Evolutionary conservation across 345 rosid species (phyloP).

Genomic region (Citrus cavaleriei): DNA sequence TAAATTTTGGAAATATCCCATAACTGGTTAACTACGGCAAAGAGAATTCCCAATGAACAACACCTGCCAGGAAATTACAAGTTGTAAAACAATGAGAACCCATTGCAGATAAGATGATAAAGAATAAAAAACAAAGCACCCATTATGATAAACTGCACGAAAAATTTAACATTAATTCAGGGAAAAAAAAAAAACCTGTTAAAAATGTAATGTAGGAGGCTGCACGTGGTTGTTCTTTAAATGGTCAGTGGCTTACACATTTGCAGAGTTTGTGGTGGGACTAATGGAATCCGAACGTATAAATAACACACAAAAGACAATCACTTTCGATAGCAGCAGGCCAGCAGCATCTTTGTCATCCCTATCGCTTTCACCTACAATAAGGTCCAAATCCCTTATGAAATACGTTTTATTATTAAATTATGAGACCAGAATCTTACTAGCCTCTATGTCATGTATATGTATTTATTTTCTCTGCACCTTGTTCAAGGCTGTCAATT

Average conservation of each 20-base stretch:
- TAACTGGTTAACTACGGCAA: background rate
- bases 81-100: slow-evolving; percentile 7
- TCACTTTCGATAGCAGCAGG: background rate
- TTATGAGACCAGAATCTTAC: slow-evolving; percentile 7
- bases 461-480: background rate
- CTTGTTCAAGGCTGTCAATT: background rate
- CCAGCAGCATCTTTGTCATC: background rate
- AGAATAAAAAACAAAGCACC: background rate
- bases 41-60: background rate
- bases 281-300: background rate
- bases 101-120: slow-evolving; percentile 8
- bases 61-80: slow-evolving; percentile 4
- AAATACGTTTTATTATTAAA: background rate
- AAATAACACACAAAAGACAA: background rate
- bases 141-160: background rate
- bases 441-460: background rate
- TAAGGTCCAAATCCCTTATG: too few relatives aligned
- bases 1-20: slow-evolving; percentile 2
- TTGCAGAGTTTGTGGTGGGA: background rate
- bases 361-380: background rate
- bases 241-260: background rate
- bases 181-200: background rate
- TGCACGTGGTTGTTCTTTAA: slow-evolving; percentile 11
- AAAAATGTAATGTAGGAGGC: background rate
- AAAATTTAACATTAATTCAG: background rate